Percentiles rank a stretch among this genome's conserved stretches.
Conservation (phyloP, 1,139 yeast species). For the Lodderomyces margitis region DNA sequence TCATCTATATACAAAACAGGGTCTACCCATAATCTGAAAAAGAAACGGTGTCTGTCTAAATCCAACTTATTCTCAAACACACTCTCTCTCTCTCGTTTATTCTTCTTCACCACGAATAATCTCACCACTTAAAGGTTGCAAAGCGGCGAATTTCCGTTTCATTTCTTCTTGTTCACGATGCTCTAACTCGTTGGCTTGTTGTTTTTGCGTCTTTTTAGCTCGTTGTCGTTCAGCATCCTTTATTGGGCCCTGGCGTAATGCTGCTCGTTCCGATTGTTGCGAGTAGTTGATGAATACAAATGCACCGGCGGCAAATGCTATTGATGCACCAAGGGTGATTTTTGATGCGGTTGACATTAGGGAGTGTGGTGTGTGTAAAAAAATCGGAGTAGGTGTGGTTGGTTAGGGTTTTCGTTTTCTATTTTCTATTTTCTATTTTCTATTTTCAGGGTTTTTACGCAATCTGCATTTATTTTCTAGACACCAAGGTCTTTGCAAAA, state of each 20-base stretch:
- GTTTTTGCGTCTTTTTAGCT: slow-evolving; percentile 39
- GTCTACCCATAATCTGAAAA: too few species aligned
- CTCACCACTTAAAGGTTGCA: slow-evolving; percentile 59
- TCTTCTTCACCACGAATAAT: slow-evolving; percentile 34
- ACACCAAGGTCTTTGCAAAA: too few species aligned
- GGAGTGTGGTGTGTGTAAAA: too few species aligned
- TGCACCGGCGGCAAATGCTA: slow-evolving; percentile 54
- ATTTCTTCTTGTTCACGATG: slow-evolving; percentile 73
- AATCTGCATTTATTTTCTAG: too few species aligned
- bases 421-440: too few species aligned
- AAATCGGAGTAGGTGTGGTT: too few species aligned
- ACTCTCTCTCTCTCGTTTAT: not conserved
- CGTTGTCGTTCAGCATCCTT: slow-evolving; percentile 67
- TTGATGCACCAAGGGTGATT: slow-evolving; percentile 62
- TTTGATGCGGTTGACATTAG: slow-evolving; percentile 72
- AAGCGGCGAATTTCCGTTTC: slow-evolving; percentile 56
- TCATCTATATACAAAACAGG: not conserved
- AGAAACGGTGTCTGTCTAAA: too few species aligned
- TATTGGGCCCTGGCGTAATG: slow-evolving; percentile 76
- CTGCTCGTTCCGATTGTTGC: slow-evolving; percentile 65
- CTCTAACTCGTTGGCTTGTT: slow-evolving; percentile 61
- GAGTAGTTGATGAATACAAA: slow-evolving; percentile 67
- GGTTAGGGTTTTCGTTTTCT: too few species aligned
- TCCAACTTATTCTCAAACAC: too few species aligned
- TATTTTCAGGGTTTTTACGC: too few species aligned